Conservation (phyloP, 129 eudicot genomes). For the Chrysanthemum makinoi region DNA sequence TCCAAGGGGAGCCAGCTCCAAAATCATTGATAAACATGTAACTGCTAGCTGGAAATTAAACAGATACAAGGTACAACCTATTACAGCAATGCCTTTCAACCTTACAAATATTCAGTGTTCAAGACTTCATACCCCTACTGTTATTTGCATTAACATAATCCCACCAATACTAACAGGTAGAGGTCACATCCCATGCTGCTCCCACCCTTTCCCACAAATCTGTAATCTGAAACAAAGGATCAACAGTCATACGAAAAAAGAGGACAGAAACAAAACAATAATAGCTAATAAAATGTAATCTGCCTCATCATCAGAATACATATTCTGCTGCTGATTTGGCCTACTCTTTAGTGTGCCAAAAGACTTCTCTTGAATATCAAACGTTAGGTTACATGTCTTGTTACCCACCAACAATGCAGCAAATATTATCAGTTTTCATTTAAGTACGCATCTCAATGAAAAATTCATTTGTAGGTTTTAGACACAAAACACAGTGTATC, state of each 20-base stretch:
- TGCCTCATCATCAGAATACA: not conserved
- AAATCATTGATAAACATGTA: too few relatives aligned
- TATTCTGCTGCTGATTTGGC: not conserved
- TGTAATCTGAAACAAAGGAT: conserved; percentile 17
- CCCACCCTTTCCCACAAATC: conserved; percentile 1
- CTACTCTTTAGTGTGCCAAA: not conserved
- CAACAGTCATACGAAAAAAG: not conserved
- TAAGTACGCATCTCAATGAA: not conserved
- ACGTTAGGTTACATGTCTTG: not conserved
- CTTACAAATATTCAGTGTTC: conserved; percentile 4
- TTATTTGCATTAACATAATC: conserved; percentile 16
- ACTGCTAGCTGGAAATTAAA: too few relatives aligned
- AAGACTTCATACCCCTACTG: not conserved
- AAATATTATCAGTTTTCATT: not conserved
- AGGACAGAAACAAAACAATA: not conserved
- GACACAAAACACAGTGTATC: not conserved
- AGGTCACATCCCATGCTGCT: conserved; percentile 3
- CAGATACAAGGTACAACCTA: not conserved
- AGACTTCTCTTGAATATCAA: not conserved
- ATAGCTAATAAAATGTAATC: not conserved
- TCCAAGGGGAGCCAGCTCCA: too few relatives aligned
- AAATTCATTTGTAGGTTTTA: not conserved
- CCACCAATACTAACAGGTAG: conserved; percentile 4
- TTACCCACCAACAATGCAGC: not conserved
- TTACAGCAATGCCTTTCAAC: conserved; percentile 5